phyloP scores from a whole-genome alignment of 2,329 filamentous ascomycete species.

The Penicillium glabrum region DNA sequence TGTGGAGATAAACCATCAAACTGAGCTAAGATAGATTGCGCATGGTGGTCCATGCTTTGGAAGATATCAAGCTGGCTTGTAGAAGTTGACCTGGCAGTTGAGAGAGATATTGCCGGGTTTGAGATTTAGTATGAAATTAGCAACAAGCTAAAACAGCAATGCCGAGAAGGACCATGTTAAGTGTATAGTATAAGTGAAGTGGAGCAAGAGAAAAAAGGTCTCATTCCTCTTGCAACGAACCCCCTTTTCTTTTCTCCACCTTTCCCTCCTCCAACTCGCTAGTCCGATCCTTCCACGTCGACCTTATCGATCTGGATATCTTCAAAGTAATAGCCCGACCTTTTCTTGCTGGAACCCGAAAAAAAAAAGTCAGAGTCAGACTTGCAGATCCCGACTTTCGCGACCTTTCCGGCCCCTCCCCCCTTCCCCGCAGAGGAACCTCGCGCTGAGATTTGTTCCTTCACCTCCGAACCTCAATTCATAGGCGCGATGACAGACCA shows the following conservation, averaged over 20 bases:
- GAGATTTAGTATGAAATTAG: neutral
- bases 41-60: constrained; percentile 4
- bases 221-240: neutral
- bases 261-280: neutral
- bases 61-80: no score
- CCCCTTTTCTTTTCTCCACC: constrained; percentile 5
- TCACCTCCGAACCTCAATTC: constrained; percentile 5
- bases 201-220: constrained; percentile 2
- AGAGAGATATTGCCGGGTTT: neutral
- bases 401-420: neutral
- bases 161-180: neutral
- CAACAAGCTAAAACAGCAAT: neutral
- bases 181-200: neutral
- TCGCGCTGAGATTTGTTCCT: neutral
- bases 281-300: neutral
- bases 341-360: neutral
- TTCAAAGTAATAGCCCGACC: neutral
- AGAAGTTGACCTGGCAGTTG: neutral
- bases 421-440: constrained; percentile 1
- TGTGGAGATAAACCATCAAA: constrained; percentile 23
- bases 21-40: constrained; percentile 11
- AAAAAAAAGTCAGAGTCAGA: neutral
- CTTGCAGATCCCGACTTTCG: constrained; percentile 6
- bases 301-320: neutral
- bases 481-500: constrained; percentile 29